These are phyloP conservation scores for Golubevia sp. DNA, from an alignment of 1,284 basidiomycete genomes.

Conservation along the genomic window DNA sequence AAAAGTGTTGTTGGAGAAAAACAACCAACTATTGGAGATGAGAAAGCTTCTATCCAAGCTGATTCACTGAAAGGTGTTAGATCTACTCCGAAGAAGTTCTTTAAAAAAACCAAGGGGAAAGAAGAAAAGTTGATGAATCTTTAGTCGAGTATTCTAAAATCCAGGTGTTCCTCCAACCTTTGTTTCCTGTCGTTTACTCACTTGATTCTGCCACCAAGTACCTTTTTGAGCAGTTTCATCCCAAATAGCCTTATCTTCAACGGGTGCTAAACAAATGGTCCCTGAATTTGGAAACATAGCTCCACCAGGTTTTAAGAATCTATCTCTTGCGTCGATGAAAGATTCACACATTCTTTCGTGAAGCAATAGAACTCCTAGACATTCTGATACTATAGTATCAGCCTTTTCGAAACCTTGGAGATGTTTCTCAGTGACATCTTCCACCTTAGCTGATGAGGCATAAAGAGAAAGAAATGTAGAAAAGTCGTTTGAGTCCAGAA, in stretches of 20 bases:
- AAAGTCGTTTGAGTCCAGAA: too few relatives aligned
- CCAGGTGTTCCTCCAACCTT: conserved; percentile 15
- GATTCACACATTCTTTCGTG: conserved; percentile 59
- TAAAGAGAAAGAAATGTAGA: not conserved
- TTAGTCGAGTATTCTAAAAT: not conserved
- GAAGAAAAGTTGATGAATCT: not conserved
- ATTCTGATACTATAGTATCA: conserved; percentile 57
- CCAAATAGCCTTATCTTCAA: conserved; percentile 50
- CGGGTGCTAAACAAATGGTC: conserved; percentile 48
- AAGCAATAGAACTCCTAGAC: conserved; percentile 51
- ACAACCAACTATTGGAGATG: conserved; percentile 46
- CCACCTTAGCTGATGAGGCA: conserved; percentile 29
- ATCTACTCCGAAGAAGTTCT: conserved; percentile 55
- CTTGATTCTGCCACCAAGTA: conserved; percentile 38
- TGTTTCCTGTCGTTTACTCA: too few relatives aligned
- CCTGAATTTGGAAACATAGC: conserved; percentile 46
- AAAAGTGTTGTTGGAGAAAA: conserved; percentile 41
- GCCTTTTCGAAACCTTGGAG: conserved; percentile 28
- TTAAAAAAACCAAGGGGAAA: not conserved
- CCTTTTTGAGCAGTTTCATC: conserved; percentile 46
- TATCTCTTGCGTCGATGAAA: conserved; percentile 48
- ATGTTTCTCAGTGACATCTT: conserved; percentile 35
- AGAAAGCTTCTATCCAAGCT: conserved; percentile 43
- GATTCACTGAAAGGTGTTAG: conserved; percentile 37
- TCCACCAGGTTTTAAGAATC: conserved; percentile 43